Conservation (phyloP, 352 stramenopile genomes). For the Saprolegnia parasitica region DNA sequence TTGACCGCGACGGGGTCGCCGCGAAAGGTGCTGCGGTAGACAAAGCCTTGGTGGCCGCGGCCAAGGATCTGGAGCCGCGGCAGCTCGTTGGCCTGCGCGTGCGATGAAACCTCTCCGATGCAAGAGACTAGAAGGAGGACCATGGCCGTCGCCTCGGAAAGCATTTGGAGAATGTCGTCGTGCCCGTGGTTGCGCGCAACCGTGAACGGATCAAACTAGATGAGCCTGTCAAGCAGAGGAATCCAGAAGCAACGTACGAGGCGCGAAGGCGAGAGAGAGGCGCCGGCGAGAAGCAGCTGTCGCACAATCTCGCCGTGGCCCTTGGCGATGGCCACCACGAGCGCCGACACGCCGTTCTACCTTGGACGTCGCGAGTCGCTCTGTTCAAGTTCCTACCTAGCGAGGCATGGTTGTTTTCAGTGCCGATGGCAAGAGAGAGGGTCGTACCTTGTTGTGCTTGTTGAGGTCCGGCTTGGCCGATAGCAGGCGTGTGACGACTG, state of each 20-base stretch:
- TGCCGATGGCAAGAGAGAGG: background rate
- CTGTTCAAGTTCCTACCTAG: background rate
- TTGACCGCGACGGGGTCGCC: background rate
- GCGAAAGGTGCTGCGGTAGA: conserved; percentile 8
- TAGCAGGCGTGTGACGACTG: background rate
- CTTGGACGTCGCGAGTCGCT: no score
- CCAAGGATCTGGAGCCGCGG: background rate
- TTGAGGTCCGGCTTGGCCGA: background rate
- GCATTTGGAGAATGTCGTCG: conserved; percentile 15
- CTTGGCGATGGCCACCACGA: conserved; percentile 4
- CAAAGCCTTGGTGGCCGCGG: conserved; percentile 13
- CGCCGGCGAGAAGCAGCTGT: background rate
- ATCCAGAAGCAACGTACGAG: background rate
- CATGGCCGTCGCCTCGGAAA: background rate
- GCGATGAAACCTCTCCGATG: background rate
- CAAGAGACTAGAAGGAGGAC: background rate
- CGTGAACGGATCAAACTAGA: conserved; percentile 1
- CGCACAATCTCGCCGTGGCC: conserved; percentile 8
- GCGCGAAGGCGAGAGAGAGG: background rate
- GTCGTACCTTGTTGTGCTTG: background rate
- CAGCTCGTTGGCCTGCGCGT: background rate
- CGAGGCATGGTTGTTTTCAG: no score
- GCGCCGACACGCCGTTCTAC: conserved; percentile 2
- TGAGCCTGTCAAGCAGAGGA: background rate
- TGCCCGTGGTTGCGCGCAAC: background rate